phyloP scores from a whole-genome alignment of 176 grass and related monocot genomes.

The Lolium rigidum region DNA sequence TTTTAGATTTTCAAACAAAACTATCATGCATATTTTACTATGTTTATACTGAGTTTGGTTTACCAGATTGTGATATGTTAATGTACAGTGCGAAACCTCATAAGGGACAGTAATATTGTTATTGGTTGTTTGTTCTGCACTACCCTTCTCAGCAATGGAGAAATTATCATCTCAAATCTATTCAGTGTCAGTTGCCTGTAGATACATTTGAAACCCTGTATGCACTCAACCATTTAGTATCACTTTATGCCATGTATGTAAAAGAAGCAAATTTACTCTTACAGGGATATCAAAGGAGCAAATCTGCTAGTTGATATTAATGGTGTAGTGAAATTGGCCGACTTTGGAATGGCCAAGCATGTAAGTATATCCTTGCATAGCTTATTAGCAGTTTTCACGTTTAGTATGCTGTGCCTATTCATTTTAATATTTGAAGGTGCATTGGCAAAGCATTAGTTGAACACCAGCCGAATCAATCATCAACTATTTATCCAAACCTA shows the following conservation, averaged over 20 bases:
- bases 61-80: constrained; percentile 8
- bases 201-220: not conserved
- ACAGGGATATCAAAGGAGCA: constrained; percentile 98
- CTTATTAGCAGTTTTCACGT: constrained; percentile 31
- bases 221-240: not conserved
- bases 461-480: not conserved
- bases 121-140: constrained; percentile 4
- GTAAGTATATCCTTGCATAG: constrained; percentile 52
- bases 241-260: constrained; percentile 19
- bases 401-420: constrained; percentile 17
- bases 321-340: constrained; percentile 90
- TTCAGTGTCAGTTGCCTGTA: not conserved
- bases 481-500: not conserved
- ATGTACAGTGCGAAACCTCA: not conserved
- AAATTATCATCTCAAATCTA: constrained; percentile 6
- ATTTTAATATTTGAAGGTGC: constrained; percentile 10
- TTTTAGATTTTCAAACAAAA: constrained; percentile 35
- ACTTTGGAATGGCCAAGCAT: constrained; percentile 98
- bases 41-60: constrained; percentile 26
- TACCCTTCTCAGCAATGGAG: constrained; percentile 15
- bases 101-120: not conserved
- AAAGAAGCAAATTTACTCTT: constrained; percentile 37
- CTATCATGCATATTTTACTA: not conserved
- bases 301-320: constrained; percentile 90
- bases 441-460: not conserved